A percentile compares a stretch with the other conserved stretches of the same genome.
phyloP scores from a whole-genome alignment of 768 basidiomycete species.

The Boletales sp. region DNA sequence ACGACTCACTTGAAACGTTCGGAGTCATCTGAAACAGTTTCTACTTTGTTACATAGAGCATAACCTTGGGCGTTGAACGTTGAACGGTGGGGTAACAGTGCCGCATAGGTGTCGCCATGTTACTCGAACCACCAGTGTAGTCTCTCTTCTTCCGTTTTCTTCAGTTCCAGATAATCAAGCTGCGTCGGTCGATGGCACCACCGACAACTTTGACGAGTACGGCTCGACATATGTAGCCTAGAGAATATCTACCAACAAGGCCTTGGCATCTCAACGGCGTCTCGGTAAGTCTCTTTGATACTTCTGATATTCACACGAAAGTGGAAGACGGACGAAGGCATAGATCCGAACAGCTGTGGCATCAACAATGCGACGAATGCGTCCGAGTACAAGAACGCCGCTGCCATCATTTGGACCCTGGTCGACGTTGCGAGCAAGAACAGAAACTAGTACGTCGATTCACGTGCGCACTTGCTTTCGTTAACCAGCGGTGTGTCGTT shows the following conservation, averaged over 20 bases:
- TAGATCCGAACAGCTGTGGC: constrained; percentile 53
- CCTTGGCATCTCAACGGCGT: constrained; percentile 39
- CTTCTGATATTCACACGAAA: not conserved
- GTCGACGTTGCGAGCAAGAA: constrained; percentile 61
- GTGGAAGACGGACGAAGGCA: constrained; percentile 44
- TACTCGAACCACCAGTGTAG: not conserved
- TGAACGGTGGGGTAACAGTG: too few species aligned
- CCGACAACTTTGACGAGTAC: constrained; percentile 36
- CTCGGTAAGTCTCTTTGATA: constrained; percentile 24
- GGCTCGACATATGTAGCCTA: constrained; percentile 41
- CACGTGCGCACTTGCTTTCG: not conserved
- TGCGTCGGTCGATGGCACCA: constrained; percentile 36
- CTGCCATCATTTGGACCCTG: constrained; percentile 46
- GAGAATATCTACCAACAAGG: constrained; percentile 37
- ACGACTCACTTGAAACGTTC: too few species aligned
- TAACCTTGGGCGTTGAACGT: too few species aligned
- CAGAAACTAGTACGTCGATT: constrained; percentile 50
- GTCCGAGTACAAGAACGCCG: constrained; percentile 45
- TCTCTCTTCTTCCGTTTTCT: constrained; percentile 27
- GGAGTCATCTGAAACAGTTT: too few species aligned
- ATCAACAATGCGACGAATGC: constrained; percentile 41
- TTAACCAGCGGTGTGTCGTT: not conserved
- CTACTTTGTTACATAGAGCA: too few species aligned
- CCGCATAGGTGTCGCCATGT: too few species aligned
- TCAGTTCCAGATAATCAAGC: constrained; percentile 40